A percentile compares a stretch with the other conserved stretches of the same genome.
Conservation (phyloP, 345 rosid species). For the Litchi chinensis region DNA sequence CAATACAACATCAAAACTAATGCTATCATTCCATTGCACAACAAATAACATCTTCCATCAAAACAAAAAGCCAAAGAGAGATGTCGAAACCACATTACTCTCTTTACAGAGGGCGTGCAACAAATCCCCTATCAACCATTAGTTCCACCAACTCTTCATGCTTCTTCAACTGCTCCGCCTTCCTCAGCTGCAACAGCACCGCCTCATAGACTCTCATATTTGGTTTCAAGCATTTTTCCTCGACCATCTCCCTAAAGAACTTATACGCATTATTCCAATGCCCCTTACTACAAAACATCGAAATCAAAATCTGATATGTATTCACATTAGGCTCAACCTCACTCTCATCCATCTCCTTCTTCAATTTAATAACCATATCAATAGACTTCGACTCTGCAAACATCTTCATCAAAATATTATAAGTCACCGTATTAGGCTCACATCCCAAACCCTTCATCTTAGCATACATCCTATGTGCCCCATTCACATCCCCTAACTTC, state of each 20-base stretch:
- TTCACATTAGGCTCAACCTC: conserved; percentile 85
- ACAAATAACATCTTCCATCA: neutral
- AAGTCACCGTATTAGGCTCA: conserved; percentile 65
- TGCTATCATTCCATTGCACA: neutral
- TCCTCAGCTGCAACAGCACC: conserved; percentile 77
- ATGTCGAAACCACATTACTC: neutral
- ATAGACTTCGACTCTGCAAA: conserved; percentile 66
- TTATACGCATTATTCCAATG: conserved; percentile 97
- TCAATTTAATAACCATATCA: conserved; percentile 91
- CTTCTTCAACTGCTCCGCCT: conserved; percentile 81
- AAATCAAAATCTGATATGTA: conserved; percentile 73
- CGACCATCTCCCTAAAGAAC: conserved; percentile 79
- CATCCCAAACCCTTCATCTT: conserved; percentile 77
- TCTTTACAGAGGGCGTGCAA: conserved; percentile 53
- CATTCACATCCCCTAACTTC: conserved; percentile 77
- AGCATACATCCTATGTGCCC: conserved; percentile 68
- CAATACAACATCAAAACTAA: too few species aligned
- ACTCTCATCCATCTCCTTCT: conserved; percentile 89
- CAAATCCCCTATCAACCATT: conserved; percentile 74
- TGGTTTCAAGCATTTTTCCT: conserved; percentile 78
- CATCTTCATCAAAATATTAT: conserved; percentile 79
- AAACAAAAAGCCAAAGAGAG: neutral
- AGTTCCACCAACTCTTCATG: conserved; percentile 93
- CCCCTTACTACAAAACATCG: conserved; percentile 90
- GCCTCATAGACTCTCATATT: conserved; percentile 60